Evolutionary conservation across 169 alveolate species (phyloP).

Genomic region (Haemoproteus tartakovskyi): DNA sequence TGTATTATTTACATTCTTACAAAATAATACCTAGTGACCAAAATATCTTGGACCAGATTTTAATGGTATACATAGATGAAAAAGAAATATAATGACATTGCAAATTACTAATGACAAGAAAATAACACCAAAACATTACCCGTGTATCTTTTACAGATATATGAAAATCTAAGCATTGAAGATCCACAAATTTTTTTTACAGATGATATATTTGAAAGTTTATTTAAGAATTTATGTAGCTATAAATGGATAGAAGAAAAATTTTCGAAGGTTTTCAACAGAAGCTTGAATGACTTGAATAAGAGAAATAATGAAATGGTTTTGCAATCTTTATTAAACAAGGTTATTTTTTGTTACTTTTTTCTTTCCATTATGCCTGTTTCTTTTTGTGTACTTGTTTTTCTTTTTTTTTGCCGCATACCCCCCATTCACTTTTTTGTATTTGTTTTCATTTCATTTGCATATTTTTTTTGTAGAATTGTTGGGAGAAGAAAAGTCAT

Average conservation of each 20-base stretch:
- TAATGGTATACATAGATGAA: slow-evolving; percentile 16
- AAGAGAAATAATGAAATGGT: slow-evolving; percentile 4
- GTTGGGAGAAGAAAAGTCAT: too few species aligned
- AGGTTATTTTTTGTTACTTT: too few species aligned
- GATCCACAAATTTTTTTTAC: slow-evolving; percentile 22
- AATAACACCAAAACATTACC: too few species aligned
- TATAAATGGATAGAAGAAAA: slow-evolving; percentile 15
- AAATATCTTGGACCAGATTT: slow-evolving; percentile 5
- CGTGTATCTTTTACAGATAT: too few species aligned
- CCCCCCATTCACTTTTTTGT: too few species aligned
- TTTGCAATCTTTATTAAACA: not conserved
- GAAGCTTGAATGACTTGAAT: slow-evolving; percentile 11
- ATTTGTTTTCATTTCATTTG: too few species aligned
- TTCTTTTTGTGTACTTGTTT: too few species aligned
- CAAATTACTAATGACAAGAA: not conserved
- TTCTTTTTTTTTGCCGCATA: too few species aligned
- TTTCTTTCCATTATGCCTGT: too few species aligned
- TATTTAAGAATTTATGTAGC: slow-evolving; percentile 6
- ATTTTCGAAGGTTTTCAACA: slow-evolving; percentile 16
- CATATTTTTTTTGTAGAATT: too few species aligned
- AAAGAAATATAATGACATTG: not conserved
- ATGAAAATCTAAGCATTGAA: slow-evolving; percentile 19
- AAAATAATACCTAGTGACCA: slow-evolving; percentile 26
- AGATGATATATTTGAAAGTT: slow-evolving; percentile 8
- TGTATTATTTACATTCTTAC: slow-evolving; percentile 21